Evolutionary conservation across 2,329 filamentous ascomycete genomes (phyloP).

Genomic region (Thielaviopsis punctulata): DNA sequence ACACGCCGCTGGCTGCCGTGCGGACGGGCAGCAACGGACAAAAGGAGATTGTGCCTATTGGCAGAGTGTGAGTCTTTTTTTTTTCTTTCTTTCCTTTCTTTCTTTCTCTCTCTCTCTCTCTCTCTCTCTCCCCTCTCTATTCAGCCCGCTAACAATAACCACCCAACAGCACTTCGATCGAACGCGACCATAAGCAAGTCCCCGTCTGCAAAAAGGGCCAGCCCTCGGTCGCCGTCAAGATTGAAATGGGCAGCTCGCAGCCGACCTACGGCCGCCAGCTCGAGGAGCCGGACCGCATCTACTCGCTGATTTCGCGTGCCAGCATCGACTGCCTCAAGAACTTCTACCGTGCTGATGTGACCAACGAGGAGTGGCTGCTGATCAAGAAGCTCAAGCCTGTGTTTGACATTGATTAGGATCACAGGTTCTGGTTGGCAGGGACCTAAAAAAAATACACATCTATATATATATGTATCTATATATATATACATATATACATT

Average conservation of each 20-base stretch:
- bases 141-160: not conserved
- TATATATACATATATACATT: no score
- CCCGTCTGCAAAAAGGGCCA: slow-evolving; percentile 85
- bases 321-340: slow-evolving; percentile 95
- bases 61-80: slow-evolving; percentile 64
- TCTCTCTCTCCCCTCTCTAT: not conserved
- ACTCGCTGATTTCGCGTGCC: slow-evolving; percentile 69
- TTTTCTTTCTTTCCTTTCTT: not conserved
- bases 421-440: not conserved
- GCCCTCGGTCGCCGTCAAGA: slow-evolving; percentile 95
- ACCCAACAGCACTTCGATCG: slow-evolving; percentile 62
- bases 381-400: slow-evolving; percentile 90
- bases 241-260: slow-evolving; percentile 82
- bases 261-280: slow-evolving; percentile 88
- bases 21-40: slow-evolving; percentile 64
- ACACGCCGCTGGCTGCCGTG: slow-evolving; percentile 79
- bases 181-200: slow-evolving; percentile 94
- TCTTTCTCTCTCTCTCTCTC: not conserved
- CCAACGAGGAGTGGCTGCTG: slow-evolving; percentile 83
- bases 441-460: not conserved
- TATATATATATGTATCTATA: not conserved
- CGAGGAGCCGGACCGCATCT: slow-evolving; percentile 76
- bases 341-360: slow-evolving; percentile 76
- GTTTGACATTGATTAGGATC: slow-evolving; percentile 60
- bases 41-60: slow-evolving; percentile 72